Conservation (phyloP, 495 filamentous ascomycete species). For the Aspergillus leporis region DNA sequence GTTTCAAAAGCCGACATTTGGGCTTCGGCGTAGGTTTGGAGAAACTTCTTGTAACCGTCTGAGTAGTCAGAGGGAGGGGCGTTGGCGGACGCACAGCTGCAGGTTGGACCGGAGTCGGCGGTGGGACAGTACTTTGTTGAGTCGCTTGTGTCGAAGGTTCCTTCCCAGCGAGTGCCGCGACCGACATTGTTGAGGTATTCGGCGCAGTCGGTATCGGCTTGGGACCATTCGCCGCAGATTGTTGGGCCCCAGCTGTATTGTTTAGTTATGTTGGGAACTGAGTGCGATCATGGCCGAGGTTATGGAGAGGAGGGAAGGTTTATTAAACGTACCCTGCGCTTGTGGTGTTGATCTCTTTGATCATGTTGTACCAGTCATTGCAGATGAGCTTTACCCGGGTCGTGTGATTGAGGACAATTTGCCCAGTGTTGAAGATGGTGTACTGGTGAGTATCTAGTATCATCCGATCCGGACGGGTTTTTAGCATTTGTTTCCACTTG, state of each 20-base stretch:
- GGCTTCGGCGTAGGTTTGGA: constrained; percentile 87
- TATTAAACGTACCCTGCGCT: constrained; percentile 59
- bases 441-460: constrained; percentile 95
- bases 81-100: constrained; percentile 76
- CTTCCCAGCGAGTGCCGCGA: constrained; percentile 87
- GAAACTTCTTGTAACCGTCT: constrained; percentile 76
- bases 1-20: constrained; percentile 92
- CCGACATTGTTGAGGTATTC: constrained; percentile 86
- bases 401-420: constrained; percentile 71
- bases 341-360: constrained; percentile 64
- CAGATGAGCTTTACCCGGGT: constrained; percentile 84
- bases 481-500: constrained; percentile 76
- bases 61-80: constrained; percentile 67
- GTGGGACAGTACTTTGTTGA: constrained; percentile 70
- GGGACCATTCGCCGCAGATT: constrained; percentile 96
- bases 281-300: not conserved
- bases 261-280: constrained; percentile 4
- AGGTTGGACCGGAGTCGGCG: constrained; percentile 49
- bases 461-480: constrained; percentile 48
- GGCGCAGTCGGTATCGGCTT: constrained; percentile 96
- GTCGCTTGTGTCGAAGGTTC: constrained; percentile 66
- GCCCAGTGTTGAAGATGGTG: constrained; percentile 78
- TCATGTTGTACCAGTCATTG: constrained; percentile 79
- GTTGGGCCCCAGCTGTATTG: constrained; percentile 77
- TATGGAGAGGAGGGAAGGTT: no score